Conservation (phyloP, 768 basidiomycete genomes). For the Leucosporidium scottii region DNA sequence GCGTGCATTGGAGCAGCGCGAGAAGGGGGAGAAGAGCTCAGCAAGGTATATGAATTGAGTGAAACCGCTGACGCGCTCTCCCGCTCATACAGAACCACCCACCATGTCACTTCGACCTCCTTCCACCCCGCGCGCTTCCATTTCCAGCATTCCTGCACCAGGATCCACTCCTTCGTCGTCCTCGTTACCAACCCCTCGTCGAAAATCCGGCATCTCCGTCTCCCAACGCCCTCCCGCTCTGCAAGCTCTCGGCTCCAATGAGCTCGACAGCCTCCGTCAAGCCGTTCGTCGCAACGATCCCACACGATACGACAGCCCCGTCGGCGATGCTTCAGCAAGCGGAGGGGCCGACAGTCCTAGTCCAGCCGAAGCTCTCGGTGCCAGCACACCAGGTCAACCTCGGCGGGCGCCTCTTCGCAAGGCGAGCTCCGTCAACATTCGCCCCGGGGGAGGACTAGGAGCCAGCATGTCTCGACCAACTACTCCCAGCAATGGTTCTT, state of each 20-base stretch:
- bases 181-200: constrained; percentile 6
- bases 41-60: no score
- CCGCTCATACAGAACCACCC: no score
- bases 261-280: constrained; percentile 11
- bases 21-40: no score
- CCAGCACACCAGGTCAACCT: no score
- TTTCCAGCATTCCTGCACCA: constrained; percentile 15
- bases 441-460: no score
- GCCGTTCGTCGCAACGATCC: constrained; percentile 23
- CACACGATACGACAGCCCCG: constrained; percentile 2
- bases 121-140: constrained; percentile 21
- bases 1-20: no score
- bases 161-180: not conserved
- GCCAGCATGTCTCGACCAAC: no score
- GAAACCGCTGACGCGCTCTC: no score
- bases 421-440: no score
- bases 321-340: constrained; percentile 10
- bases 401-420: no score
- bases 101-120: constrained; percentile 20
- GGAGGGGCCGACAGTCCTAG: not conserved
- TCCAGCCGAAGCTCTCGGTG: not conserved
- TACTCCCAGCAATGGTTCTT: no score
- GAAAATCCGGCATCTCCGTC: constrained; percentile 12
- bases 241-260: not conserved
- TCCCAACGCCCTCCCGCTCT: not conserved